Percentiles rank a stretch among this genome's conserved stretches.
These are phyloP conservation scores for Epichloe festucae DNA, from an alignment of 2,329 filamentous ascomycete species.

Conservation along the genomic window DNA sequence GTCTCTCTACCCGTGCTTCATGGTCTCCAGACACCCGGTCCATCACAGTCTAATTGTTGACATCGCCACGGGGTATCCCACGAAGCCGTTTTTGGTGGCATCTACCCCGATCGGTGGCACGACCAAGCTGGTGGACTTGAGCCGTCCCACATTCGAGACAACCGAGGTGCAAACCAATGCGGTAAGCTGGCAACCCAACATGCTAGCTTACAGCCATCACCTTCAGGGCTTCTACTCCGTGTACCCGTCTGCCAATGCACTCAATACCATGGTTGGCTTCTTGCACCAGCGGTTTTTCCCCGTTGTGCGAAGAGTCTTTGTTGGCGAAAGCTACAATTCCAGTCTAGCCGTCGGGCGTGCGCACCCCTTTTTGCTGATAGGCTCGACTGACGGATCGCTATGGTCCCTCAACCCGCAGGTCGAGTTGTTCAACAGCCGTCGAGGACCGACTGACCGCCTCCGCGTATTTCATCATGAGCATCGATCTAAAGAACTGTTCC, in stretches of 20 bases:
- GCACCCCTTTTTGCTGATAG: slow-evolving; percentile 41
- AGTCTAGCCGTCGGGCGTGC: slow-evolving; percentile 35
- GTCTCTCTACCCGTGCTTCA: slow-evolving; percentile 36
- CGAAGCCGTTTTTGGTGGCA: slow-evolving; percentile 41
- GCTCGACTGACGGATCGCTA: slow-evolving; percentile 40
- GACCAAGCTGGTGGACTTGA: slow-evolving; percentile 38
- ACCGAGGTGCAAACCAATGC: slow-evolving; percentile 39
- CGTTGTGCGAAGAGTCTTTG: slow-evolving; percentile 37
- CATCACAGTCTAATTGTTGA: slow-evolving; percentile 42
- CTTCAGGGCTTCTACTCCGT: slow-evolving; percentile 39
- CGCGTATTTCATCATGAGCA: slow-evolving; percentile 42
- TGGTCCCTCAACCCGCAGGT: slow-evolving; percentile 31
- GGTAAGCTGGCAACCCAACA: slow-evolving; percentile 38
- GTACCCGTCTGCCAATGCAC: slow-evolving; percentile 38
- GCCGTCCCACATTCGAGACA: slow-evolving; percentile 36
- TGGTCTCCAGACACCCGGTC: slow-evolving; percentile 39
- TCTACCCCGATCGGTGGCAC: slow-evolving; percentile 42
- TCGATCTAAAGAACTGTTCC: slow-evolving; percentile 21
- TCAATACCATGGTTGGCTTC: slow-evolving; percentile 40
- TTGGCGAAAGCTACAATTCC: slow-evolving; percentile 35
- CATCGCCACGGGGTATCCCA: slow-evolving; percentile 42
- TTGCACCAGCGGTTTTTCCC: slow-evolving; percentile 40
- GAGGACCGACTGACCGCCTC: slow-evolving; percentile 22
- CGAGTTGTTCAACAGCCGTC: slow-evolving; percentile 22
- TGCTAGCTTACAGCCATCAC: slow-evolving; percentile 42